These are phyloP conservation scores for Lactarius hengduanensis DNA, from an alignment of 768 basidiomycete genomes.

Conservation along the genomic window DNA sequence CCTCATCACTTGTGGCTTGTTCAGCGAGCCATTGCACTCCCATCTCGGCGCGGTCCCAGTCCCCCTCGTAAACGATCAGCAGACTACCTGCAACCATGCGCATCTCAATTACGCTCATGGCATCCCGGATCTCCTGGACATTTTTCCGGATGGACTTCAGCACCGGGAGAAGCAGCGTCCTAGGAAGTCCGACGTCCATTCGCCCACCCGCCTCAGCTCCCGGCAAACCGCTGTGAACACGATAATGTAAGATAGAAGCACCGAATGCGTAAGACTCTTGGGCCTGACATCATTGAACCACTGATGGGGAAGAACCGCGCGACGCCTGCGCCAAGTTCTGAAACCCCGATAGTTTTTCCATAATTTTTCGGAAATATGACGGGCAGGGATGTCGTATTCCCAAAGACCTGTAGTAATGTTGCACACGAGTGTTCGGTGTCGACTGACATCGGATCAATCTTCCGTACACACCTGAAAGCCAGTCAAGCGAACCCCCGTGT, in stretches of 20 bases:
- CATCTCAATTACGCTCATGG: constrained; percentile 56
- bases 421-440: constrained; percentile 32
- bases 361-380: constrained; percentile 70
- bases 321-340: constrained; percentile 75
- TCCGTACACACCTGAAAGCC: constrained; percentile 75
- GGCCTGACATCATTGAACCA: constrained; percentile 22
- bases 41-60: constrained; percentile 34
- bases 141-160: constrained; percentile 54
- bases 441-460: neutral
- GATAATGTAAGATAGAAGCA: constrained; percentile 19
- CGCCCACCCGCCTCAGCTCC: constrained; percentile 19
- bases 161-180: constrained; percentile 52
- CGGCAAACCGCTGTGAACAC: constrained; percentile 17
- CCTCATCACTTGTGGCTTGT: constrained; percentile 12
- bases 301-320: constrained; percentile 72
- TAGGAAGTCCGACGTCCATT: constrained; percentile 53
- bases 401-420: constrained; percentile 41
- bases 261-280: neutral
- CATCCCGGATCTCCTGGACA: constrained; percentile 48
- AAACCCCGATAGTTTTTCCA: constrained; percentile 68
- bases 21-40: constrained; percentile 20
- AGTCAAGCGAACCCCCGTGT: constrained; percentile 80
- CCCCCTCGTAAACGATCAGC: constrained; percentile 77
- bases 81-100: constrained; percentile 83
- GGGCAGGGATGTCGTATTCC: constrained; percentile 37